Base-by-base conservation (phyloP, 2,329 filamentous ascomycete genomes). In the Acephala macrosclerotiorum region DNA sequence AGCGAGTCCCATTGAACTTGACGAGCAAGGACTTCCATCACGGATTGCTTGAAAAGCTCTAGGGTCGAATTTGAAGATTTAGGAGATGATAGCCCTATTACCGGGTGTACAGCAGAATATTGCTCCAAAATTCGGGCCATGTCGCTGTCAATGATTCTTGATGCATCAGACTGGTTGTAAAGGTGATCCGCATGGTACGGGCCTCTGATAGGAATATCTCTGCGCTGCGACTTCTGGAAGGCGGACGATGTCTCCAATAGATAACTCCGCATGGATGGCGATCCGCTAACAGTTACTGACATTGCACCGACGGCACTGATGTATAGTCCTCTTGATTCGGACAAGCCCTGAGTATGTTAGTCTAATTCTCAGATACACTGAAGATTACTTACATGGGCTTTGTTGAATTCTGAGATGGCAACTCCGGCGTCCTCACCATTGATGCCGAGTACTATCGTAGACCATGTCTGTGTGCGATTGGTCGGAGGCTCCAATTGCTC, bases 141-240 rank as follows among this genome's bases (percentile, higher is more conserved):
- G 49, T 70, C 60, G 33, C 53, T 62, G 75, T 68, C 57, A 60
- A 71, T 45, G 14, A 72, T 67, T 57, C 57, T 65, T 47, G 67
- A 65, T 12, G 75, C 67, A 51, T 76, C 74, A 3, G 65, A 60
- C 3, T 57, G 36, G 11, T 64, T 69, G 60, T 72, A 77, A 11
- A 77, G 66, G 60, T 77, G 75, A 3, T 71, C 65, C 4, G 75
- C 74, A 66, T 77, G 75, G 55, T 73, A 76, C 33, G 74, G 75
- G 9, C 67, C 75, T 29, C 68, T 66, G 20, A 73, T 71, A 11
- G 62, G 47, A 25, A 73, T 66, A 57, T 67, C 69, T 60, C 58
- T 64, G 53, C 61, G 55, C 56, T 68, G 64, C 47, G 69, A 63
- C 36, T 49, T 60, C 38, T 69, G 60, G 25, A 70, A 68, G 36